Base-by-base conservation (phyloP, 2,329 filamentous ascomycete species). In the Hypoxylon sp. region DNA sequence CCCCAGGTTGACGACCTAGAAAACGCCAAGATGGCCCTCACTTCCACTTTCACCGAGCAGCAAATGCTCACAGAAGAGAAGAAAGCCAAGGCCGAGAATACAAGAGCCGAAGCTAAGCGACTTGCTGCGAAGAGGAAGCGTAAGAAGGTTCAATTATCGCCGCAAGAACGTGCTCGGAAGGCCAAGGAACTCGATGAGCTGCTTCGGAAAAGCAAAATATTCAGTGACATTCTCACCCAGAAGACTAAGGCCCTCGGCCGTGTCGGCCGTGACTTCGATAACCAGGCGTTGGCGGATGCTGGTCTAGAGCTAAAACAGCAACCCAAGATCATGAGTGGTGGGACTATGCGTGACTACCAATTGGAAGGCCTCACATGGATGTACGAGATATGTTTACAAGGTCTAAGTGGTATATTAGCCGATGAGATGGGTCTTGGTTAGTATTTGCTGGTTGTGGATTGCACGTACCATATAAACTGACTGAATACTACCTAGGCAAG, bases 291-390 rank as follows among this genome's bases (percentile, higher is more conserved):
- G 0, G 87, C 88, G 5, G 88, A 90, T 68, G 89, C 90, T 61
- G 86, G 94, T 60, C 81, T 98, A 14, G 86, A 90, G 63, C 93
- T 97, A 78, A 95, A 95, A 0, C 86, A 92, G 69, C 96, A 99
- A 77, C 96, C 96, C 0, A 90, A 91, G 70, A 89, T 94, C 65
- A 90, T 99, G 74, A 90, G 91, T 0, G 94, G 94, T 4, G 96
- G 96, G 1, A 91, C 90, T 3, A 98, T 99, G 95, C 87, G 95
- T 17, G 92, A 93, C 69, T 99, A 99, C 77, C 96, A 99, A 75
- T 83, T 99, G 0, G 95, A 98, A 78, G 96, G 96, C 0, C 81
- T 99, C 0, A 97, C 97, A 0, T 99, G 96, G 96, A 91, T 99
- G 84, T 97, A 92, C 74, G 94, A 97, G 84, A 88, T 89, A 59